phyloP scores from a whole-genome alignment of 73 alveolate species.

The Paramecium biaurelia region DNA sequence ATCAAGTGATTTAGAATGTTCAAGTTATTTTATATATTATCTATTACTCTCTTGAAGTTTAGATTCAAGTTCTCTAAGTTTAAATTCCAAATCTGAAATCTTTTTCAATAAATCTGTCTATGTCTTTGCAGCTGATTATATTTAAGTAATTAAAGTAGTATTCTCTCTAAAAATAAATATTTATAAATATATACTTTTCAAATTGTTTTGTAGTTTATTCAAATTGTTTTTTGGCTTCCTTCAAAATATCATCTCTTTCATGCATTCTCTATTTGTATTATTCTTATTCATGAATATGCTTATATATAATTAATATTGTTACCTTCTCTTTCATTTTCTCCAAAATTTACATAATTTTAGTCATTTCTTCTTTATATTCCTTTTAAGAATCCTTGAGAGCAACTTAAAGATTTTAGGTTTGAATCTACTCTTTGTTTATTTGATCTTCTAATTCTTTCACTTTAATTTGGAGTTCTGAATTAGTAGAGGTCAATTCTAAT shows the following conservation, averaged over 20 bases:
- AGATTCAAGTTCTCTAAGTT: not conserved
- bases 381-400: not conserved
- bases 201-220: not conserved
- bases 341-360: constrained; percentile 4
- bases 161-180: not conserved
- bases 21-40: constrained; percentile 4
- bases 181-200: not conserved
- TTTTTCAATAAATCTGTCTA: not conserved
- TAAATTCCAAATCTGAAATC: not conserved
- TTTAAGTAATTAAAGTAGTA: not conserved
- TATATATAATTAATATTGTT: not conserved
- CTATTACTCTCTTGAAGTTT: not conserved
- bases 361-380: constrained; percentile 26
- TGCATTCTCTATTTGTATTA: not conserved
- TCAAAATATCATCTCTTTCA: not conserved
- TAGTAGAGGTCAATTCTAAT: not conserved
- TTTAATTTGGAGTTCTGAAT: not conserved
- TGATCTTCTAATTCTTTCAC: not conserved
- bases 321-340: constrained; percentile 1
- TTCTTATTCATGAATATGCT: not conserved
- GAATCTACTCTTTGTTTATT: not conserved
- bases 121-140: not conserved
- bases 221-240: not conserved
- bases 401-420: not conserved
- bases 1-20: constrained; percentile 17